Conservation (phyloP, 106 monocot genomes). For the Alisma plantagoaquatica region DNA sequence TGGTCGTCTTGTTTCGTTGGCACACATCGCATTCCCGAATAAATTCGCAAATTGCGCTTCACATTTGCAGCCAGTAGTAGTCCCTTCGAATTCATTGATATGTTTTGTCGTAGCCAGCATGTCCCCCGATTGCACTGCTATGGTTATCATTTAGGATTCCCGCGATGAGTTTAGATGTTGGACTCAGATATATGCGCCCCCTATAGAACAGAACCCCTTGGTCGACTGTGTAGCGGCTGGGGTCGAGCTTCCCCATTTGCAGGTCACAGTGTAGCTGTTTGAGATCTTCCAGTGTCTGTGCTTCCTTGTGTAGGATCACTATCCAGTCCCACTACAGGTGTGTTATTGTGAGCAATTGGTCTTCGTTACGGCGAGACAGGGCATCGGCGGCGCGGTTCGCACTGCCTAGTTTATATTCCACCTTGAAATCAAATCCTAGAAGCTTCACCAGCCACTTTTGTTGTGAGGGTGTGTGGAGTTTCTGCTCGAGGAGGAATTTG, state of each 20-base stretch:
- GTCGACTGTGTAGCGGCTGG: neutral
- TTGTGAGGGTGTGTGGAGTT: neutral
- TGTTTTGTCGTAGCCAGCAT: neutral
- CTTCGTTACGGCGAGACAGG: too few relatives aligned
- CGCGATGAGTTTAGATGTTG: neutral
- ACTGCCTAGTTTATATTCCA: neutral
- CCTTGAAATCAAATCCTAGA: constrained; percentile 1
- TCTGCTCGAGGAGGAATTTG: neutral
- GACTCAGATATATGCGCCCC: neutral
- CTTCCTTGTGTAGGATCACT: neutral
- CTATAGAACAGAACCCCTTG: neutral
- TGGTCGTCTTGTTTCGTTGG: neutral
- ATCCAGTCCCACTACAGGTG: neutral
- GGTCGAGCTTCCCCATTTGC: neutral
- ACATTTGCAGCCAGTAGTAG: neutral
- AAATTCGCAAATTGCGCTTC: neutral
- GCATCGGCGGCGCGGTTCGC: neutral
- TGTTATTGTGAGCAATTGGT: too few relatives aligned
- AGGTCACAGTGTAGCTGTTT: too few relatives aligned
- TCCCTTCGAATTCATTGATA: neutral
- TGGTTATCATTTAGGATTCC: neutral
- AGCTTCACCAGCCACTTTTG: neutral
- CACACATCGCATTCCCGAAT: neutral
- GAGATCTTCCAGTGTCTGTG: neutral
- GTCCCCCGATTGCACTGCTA: neutral